A percentile compares a stretch with the other conserved stretches of the same genome.
phyloP scores from a whole-genome alignment of 495 filamentous ascomycete genomes.

The Cudoniella acicularis region DNA sequence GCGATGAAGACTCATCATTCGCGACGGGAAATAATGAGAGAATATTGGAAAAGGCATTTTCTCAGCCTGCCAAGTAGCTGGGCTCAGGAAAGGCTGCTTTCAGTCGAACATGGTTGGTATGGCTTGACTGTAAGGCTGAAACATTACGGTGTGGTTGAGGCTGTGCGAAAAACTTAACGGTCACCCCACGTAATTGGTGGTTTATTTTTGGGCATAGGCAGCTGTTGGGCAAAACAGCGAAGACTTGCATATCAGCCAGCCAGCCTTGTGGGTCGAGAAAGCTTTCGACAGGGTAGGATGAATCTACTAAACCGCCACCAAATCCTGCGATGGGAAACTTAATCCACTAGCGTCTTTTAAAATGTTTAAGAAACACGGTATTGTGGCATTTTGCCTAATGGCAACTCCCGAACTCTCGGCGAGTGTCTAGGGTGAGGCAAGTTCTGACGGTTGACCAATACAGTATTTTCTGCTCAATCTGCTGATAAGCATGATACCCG shows the following conservation, averaged over 20 bases:
- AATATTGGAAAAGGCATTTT: not conserved
- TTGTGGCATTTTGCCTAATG: no score
- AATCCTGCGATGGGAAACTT: no score
- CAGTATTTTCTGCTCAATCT: no score
- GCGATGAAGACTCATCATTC: not conserved
- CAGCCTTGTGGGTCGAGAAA: not conserved
- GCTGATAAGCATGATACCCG: no score
- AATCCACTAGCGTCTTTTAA: no score
- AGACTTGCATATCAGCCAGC: constrained; percentile 1
- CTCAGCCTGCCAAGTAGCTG: not conserved
- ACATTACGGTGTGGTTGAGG: not conserved
- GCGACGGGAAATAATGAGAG: not conserved
- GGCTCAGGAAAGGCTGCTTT: not conserved
- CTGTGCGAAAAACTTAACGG: not conserved
- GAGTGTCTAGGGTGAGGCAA: no score
- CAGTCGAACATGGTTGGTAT: not conserved
- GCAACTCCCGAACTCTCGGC: no score
- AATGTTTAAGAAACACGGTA: no score
- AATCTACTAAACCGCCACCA: no score
- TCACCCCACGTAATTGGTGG: not conserved
- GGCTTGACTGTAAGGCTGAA: not conserved
- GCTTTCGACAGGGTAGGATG: no score
- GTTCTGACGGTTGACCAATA: no score
- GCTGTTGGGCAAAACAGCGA: not conserved
- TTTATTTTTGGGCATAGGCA: not conserved